Conservation (phyloP, 331 rosid species). For the Quercus tomentella region DNA sequence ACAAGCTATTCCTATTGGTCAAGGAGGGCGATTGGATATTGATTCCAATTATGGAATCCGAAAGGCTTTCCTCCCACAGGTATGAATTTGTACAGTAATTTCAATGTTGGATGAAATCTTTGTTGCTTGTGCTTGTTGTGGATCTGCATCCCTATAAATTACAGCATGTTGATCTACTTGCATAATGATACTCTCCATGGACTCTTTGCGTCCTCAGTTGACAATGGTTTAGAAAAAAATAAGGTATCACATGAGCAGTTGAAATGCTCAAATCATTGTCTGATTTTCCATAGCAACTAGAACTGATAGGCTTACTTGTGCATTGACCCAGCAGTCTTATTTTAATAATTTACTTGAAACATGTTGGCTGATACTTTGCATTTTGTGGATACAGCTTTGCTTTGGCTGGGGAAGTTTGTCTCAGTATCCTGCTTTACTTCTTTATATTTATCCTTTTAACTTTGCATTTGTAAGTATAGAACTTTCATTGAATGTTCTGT, state of each 20-base stretch:
- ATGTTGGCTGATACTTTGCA: not conserved
- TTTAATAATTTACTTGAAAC: not conserved
- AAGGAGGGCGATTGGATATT: slow-evolving; percentile 43
- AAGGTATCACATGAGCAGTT: too few species aligned
- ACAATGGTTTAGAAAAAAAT: not conserved
- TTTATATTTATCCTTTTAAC: not conserved
- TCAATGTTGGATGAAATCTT: not conserved
- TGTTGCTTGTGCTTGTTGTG: not conserved
- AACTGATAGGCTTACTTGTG: not conserved
- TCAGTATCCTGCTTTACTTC: not conserved
- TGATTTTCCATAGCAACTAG: not conserved
- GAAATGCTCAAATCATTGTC: too few species aligned
- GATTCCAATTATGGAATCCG: slow-evolving; percentile 45
- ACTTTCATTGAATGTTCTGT: not conserved
- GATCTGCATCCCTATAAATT: not conserved
- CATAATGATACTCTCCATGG: not conserved
- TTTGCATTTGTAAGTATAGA: not conserved
- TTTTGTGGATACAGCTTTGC: not conserved
- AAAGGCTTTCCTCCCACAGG: slow-evolving; percentile 61
- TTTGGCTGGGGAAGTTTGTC: not conserved
- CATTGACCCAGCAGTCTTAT: not conserved
- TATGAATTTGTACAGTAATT: not conserved
- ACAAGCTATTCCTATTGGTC: slow-evolving; percentile 49
- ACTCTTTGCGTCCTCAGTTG: not conserved
- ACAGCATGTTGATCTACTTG: not conserved